Conservation (phyloP, 257 asterid genomes). For the Rauvolfia tetraphylla region DNA sequence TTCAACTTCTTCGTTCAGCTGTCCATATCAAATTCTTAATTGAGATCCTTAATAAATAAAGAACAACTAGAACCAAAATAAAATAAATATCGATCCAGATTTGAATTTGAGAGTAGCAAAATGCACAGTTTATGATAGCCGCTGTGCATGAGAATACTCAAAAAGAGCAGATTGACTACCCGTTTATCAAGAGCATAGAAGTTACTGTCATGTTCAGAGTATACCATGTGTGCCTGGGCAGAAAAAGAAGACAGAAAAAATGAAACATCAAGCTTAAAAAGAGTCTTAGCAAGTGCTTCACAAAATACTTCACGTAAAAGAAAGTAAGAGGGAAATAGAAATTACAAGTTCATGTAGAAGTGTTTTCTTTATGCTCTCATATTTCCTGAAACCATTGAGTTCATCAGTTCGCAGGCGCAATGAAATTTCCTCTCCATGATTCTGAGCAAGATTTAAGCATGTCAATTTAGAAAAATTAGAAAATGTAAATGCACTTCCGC, state of each 20-base stretch:
- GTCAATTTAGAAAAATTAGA: constrained; percentile 5
- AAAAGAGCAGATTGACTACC: constrained; percentile 37
- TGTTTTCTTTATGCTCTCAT: constrained; percentile 74
- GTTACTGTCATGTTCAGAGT: constrained; percentile 73
- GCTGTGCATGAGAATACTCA: background rate
- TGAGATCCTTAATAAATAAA: constrained; percentile 14
- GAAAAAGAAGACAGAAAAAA: background rate
- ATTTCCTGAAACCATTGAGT: constrained; percentile 94
- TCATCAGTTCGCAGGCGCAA: constrained; percentile 93
- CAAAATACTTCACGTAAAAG: background rate
- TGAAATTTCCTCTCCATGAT: constrained; percentile 94
- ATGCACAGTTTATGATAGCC: background rate
- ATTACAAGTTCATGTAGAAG: constrained; percentile 89
- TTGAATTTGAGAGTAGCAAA: background rate
- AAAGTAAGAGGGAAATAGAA: constrained; percentile 9
- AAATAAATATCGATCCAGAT: background rate
- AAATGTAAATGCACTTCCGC: background rate
- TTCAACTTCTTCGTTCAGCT: constrained; percentile 87
- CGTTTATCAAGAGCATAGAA: constrained; percentile 73
- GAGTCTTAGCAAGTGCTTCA: background rate
- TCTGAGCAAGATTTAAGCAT: constrained; percentile 38
- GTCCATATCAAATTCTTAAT: constrained; percentile 22
- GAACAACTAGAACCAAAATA: background rate
- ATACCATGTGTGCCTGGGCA: constrained; percentile 88
- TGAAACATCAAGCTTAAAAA: background rate